These are phyloP conservation scores for Aspergillus costaricaensis DNA, from an alignment of 2,329 filamentous ascomycete species.

Conservation along the genomic window DNA sequence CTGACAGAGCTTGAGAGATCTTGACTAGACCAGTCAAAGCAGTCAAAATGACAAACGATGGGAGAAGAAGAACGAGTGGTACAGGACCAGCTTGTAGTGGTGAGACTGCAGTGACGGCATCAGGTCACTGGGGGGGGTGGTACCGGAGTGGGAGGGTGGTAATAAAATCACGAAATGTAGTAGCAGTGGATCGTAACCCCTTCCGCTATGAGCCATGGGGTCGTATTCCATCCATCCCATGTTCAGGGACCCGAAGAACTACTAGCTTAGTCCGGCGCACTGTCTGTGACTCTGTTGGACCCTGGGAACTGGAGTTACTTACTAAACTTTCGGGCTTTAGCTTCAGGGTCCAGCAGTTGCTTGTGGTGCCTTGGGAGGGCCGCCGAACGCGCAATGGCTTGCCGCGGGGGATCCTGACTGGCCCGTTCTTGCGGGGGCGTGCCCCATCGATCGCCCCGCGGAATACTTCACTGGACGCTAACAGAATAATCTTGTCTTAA, in stretches of 20 bases:
- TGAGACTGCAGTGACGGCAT: conserved; percentile 9
- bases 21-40: neutral
- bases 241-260: neutral
- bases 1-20: neutral
- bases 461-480: too few relatives aligned
- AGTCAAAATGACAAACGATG: neutral
- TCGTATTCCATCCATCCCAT: neutral
- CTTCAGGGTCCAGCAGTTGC: neutral
- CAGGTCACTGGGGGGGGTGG: neutral
- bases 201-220: neutral
- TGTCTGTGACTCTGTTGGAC: neutral
- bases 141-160: neutral
- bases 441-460: neutral
- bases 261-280: neutral
- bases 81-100: neutral
- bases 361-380: neutral
- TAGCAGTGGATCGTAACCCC: conserved; percentile 2
- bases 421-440: neutral
- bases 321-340: neutral
- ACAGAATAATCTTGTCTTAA: neutral
- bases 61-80: neutral
- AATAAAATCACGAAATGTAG: neutral
- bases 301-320: neutral
- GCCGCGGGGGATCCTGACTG: neutral
- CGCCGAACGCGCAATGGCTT: neutral